Evolutionary conservation across 2,329 filamentous ascomycete species (phyloP), one percentile per base, ranked within the genome.

Genomic region (Claviceps sorghi): DNA sequence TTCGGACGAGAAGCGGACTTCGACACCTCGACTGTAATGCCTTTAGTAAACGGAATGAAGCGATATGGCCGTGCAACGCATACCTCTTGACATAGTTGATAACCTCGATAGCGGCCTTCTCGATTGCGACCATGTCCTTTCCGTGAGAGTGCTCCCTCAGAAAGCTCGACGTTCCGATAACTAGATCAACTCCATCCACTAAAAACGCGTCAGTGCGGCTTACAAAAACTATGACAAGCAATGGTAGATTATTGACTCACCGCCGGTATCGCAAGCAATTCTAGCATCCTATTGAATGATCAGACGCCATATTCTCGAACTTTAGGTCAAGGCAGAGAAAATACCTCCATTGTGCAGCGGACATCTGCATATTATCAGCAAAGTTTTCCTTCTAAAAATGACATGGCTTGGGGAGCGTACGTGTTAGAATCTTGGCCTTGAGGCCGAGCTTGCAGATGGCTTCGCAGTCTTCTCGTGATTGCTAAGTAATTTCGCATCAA

Each of bases 391-490:
- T 29, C 10, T 19, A 30, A 19, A 15, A 21, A 8, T 17, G 10
- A 17, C 11, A 21, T 17, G 8, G 19, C n/a, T 74, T 26, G 9
- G 2, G 15, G n/a, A 36, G 36, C 54, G 17, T 32, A 57, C 54
- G 56, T 8, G 56, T 58, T 10, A 58, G 34, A 8, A 67, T 65
- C 62, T 67, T 67, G 57, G 64, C 55, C 61, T 88, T 90, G 69
- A 96, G 80, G 57, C 89, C 89, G 51, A 96, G 84, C 77, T 90
- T 88, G 84, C 88, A 94, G 65, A 96, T 95, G 54, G 84, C 83
- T 72, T 93, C 84, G 69, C 88, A 95, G 72, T 96, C 91, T 63
- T 74, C 70, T 66, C 83, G 80, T 51, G 88, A 94, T 72, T 95
- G 88, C 72, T 89, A 83, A 11, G 84, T 90, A 51, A 42, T 26